A percentile compares a stretch with the other conserved stretches of the same genome.
Evolutionary conservation across 345 rosid genomes (phyloP).

Genomic region (Lepidium aucheri): DNA sequence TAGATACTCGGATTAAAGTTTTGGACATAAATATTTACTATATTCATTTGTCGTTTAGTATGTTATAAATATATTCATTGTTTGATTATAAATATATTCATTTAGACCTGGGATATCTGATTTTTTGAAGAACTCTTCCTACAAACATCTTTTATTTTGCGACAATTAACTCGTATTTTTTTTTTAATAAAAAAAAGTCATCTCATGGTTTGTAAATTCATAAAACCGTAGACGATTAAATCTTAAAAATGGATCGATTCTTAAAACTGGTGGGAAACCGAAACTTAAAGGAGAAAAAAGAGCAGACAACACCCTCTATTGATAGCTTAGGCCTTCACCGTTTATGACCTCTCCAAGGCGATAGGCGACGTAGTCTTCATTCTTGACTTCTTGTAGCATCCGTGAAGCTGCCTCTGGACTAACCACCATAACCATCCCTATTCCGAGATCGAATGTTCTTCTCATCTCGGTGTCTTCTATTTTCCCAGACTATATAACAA

Average conservation of each 20-base stretch:
- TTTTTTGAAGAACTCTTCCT: background rate
- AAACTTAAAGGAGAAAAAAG: background rate
- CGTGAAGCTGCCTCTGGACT: constrained; percentile 50
- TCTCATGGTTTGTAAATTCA: background rate
- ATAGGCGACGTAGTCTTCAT: constrained; percentile 39
- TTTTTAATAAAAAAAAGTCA: too few relatives aligned
- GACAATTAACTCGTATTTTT: background rate
- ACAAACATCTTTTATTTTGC: background rate
- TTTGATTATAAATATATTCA: background rate
- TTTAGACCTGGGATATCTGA: background rate
- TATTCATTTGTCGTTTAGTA: constrained; percentile 6
- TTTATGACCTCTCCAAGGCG: constrained; percentile 64
- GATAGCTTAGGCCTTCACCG: constrained; percentile 64
- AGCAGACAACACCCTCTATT: constrained; percentile 7
- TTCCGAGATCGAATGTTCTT: constrained; percentile 86
- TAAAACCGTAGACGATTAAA: background rate
- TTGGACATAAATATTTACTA: constrained; percentile 3
- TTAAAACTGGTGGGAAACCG: background rate
- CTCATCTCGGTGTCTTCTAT: constrained; percentile 85
- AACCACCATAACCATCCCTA: constrained; percentile 80
- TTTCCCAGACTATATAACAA: constrained; percentile 46
- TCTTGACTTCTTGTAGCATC: constrained; percentile 39
- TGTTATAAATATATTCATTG: background rate
- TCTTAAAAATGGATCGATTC: background rate
- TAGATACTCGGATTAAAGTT: background rate